Evolutionary conservation across 1,139 yeast genomes (phyloP).

Genomic region (Saccharomyces hybrid): DNA sequence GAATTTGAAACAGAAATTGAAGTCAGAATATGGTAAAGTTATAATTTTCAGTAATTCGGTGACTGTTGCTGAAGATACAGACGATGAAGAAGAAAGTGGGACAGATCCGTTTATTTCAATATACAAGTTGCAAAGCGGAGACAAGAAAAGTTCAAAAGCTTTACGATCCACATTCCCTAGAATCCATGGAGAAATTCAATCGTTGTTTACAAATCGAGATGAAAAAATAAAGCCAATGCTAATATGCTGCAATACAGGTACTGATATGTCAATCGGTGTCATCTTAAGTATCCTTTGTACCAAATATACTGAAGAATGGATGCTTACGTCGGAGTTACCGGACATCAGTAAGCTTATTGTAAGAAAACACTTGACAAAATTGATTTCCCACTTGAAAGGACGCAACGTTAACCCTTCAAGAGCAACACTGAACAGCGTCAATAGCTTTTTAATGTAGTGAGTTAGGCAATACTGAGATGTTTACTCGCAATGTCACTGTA

Average conservation of each 20-base stretch:
- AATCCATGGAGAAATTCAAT: slow-evolving; percentile 11
- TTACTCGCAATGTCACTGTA: not conserved
- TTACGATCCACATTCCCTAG: slow-evolving; percentile 17
- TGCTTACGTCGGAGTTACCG: slow-evolving; percentile 12
- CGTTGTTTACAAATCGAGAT: not conserved
- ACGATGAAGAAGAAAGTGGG: not conserved
- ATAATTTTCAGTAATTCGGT: slow-evolving; percentile 20
- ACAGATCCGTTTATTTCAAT: slow-evolving; percentile 6
- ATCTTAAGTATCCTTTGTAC: slow-evolving; percentile 46
- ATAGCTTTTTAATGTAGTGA: slow-evolving; percentile 38
- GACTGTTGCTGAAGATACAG: not conserved
- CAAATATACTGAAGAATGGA: slow-evolving; percentile 41
- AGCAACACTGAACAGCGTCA: slow-evolving; percentile 63
- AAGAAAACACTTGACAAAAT: slow-evolving; percentile 47
- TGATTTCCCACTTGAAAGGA: slow-evolving; percentile 37
- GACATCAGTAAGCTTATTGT: slow-evolving; percentile 45
- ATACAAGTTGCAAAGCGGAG: slow-evolving; percentile 24
- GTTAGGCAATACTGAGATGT: not conserved
- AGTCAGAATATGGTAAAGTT: slow-evolving; percentile 10
- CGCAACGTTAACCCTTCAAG: slow-evolving; percentile 61
- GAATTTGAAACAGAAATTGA: slow-evolving; percentile 8
- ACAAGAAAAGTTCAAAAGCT: slow-evolving; percentile 26
- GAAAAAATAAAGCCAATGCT: slow-evolving; percentile 25
- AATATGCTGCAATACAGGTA: slow-evolving; percentile 56
- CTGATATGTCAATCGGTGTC: slow-evolving; percentile 59